phyloP scores from a whole-genome alignment of 352 stramenopile species.

The Phytophthora chlamydospora region DNA sequence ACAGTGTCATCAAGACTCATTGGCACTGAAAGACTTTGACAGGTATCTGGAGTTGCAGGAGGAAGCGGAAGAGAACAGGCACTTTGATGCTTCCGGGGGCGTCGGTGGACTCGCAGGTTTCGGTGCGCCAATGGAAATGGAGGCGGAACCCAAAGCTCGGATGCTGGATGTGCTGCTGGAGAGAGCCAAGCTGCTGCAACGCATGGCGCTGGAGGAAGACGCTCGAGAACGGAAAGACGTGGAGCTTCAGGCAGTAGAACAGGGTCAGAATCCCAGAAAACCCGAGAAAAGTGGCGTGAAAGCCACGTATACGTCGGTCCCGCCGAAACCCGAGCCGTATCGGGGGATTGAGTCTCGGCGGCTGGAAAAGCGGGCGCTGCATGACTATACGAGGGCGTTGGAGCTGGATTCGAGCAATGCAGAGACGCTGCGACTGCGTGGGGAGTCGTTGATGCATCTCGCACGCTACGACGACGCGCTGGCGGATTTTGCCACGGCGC shows the following conservation, averaged over 20 bases:
- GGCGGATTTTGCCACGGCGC: slow-evolving; percentile 53
- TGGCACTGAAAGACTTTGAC: slow-evolving; percentile 67
- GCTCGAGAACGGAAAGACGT: slow-evolving; percentile 49
- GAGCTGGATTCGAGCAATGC: slow-evolving; percentile 48
- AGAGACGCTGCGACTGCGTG: slow-evolving; percentile 52
- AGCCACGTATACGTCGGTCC: slow-evolving; percentile 15
- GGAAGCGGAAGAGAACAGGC: slow-evolving; percentile 41
- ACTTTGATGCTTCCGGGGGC: slow-evolving; percentile 44
- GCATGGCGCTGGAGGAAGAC: slow-evolving; percentile 62
- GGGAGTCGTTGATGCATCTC: slow-evolving; percentile 53
- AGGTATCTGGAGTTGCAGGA: slow-evolving; percentile 74
- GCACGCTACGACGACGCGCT: slow-evolving; percentile 62
- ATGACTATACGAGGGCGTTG: slow-evolving; percentile 66
- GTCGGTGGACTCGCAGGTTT: slow-evolving; percentile 41
- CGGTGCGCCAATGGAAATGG: slow-evolving; percentile 26
- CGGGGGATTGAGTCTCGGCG: slow-evolving; percentile 40
- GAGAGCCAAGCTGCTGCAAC: slow-evolving; percentile 57
- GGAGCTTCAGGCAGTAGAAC: slow-evolving; percentile 51
- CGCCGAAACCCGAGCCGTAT: slow-evolving; percentile 30
- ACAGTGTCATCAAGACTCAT: slow-evolving; percentile 47
- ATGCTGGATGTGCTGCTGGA: slow-evolving; percentile 68
- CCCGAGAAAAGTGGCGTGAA: slow-evolving; percentile 12
- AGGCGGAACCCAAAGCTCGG: slow-evolving; percentile 27
- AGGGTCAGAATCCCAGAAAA: slow-evolving; percentile 33
- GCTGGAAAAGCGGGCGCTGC: slow-evolving; percentile 61